Conservation (phyloP, 768 basidiomycete genomes). For the Psilocybe subaeruginosa region DNA sequence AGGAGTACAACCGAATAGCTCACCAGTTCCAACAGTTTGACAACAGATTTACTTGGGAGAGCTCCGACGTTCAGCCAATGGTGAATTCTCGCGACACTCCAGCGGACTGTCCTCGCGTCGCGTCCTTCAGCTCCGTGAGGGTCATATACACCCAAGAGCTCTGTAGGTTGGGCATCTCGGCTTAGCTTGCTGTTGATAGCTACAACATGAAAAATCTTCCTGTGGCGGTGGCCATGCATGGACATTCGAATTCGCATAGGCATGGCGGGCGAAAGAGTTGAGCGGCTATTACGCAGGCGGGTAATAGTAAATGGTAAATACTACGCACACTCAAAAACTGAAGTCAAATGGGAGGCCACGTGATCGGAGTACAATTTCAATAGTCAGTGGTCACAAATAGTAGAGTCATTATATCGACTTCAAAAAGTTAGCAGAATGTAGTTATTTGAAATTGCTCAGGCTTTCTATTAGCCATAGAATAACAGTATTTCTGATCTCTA, state of each 20-base stretch:
- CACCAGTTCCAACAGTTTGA: constrained; percentile 79
- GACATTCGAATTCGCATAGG: constrained; percentile 85
- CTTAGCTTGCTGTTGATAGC: constrained; percentile 73
- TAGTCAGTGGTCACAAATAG: no score
- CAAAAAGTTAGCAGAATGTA: no score
- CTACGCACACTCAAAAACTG: not conserved
- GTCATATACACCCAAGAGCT: constrained; percentile 84
- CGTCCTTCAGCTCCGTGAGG: constrained; percentile 58
- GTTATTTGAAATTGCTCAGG: no score
- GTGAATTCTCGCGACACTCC: constrained; percentile 89
- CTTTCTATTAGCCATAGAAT: no score
- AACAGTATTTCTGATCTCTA: no score
- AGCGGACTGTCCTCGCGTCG: constrained; percentile 75
- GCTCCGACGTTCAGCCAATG: constrained; percentile 92
- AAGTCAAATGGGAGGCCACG: no score
- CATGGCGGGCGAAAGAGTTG: constrained; percentile 47
- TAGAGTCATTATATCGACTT: no score
- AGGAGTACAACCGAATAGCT: constrained; percentile 29
- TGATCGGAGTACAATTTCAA: no score
- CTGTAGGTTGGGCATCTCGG: constrained; percentile 85
- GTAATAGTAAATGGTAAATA: not conserved
- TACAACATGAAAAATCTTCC: constrained; percentile 83
- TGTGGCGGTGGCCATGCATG: constrained; percentile 76
- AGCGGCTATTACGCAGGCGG: not conserved
- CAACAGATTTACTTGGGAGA: constrained; percentile 75